Evolutionary conservation across 306 rosid species (phyloP), one percentile per base, ranked within the genome.

Genomic region (Casuarina cunninghamiana): DNA sequence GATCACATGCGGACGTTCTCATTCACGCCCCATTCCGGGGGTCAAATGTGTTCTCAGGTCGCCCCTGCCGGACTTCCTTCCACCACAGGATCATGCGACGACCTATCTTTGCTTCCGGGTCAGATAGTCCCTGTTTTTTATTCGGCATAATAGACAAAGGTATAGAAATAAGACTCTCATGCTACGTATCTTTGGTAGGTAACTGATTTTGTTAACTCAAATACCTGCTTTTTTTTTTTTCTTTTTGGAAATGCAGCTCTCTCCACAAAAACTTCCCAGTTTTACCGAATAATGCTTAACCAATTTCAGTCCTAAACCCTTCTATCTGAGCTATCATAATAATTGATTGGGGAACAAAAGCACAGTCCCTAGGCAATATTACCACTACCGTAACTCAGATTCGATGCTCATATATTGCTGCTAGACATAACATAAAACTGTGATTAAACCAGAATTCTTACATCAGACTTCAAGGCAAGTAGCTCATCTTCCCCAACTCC

Each of bases 51-150:
- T 54, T 54, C 61, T 90, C 96, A 89, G 96, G 97, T 93, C 97
- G 94, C 96, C 94, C 93, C 93, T 88, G 96, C 72, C 2, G 88
- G 63, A 74, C 74, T 85, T 77, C 58, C 71, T 82, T 83, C 83
- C 85, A 48, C 90, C 58, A 1, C 8, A 12, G 3, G 35, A 41
- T 67, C 16, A 0, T 42, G n/a, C 3, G 46, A 4, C 3, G 46
- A 4, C 53, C 13, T 26, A 26, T 26, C 32, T 26, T 26, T 26
- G 32, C 32, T 26, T 26, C 32, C 32, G 32, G 32, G 32, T 26
- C 32, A 26, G 32, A 26, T 26, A 26, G 32, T 26, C 32, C 32
- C 32, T 1, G 32, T 26, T 26, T 26, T 26, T 26, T 26, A 26
- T 26, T 26, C 32, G 32, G 50, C 50, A 46, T 6, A 46, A 11